phyloP scores from a whole-genome alignment of 495 filamentous ascomycete species.

The Darksidea phi region DNA sequence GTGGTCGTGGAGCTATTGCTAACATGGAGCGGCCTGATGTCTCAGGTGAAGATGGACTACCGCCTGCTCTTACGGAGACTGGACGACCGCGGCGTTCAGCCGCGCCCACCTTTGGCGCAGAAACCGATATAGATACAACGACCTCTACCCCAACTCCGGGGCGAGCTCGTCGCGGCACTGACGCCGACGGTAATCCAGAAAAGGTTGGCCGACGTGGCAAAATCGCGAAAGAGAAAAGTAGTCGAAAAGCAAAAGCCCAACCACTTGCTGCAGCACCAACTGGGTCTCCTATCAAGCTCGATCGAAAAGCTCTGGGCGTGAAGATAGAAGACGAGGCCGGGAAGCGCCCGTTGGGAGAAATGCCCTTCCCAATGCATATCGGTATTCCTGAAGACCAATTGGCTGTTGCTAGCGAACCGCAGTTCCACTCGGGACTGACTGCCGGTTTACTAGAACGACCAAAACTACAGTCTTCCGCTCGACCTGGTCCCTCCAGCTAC shows the following conservation, averaged over 20 bases:
- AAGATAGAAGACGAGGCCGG: conserved; percentile 26
- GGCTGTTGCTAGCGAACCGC: conserved; percentile 19
- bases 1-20: conserved; percentile 55
- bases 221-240: conserved; percentile 36
- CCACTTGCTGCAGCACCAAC: conserved; percentile 40
- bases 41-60: conserved; percentile 26
- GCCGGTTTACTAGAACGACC: conserved; percentile 22
- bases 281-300: conserved; percentile 37
- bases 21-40: conserved; percentile 49
- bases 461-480: conserved; percentile 10
- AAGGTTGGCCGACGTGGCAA: conserved; percentile 39
- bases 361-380: conserved; percentile 11
- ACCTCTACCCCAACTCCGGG: conserved; percentile 47
- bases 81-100: conserved; percentile 69
- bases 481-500: conserved; percentile 73
- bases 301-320: conserved; percentile 27
- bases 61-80: conserved; percentile 58
- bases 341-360: conserved; percentile 15
- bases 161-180: conserved; percentile 22
- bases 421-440: conserved; percentile 14
- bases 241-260: conserved; percentile 37
- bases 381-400: conserved; percentile 23
- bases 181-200: conserved; percentile 30
- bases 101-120: conserved; percentile 68
- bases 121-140: conserved; percentile 38